These are phyloP conservation scores for Cystofilobasidium macerans DNA, from an alignment of 768 basidiomycete genomes.

Conservation along the genomic window DNA sequence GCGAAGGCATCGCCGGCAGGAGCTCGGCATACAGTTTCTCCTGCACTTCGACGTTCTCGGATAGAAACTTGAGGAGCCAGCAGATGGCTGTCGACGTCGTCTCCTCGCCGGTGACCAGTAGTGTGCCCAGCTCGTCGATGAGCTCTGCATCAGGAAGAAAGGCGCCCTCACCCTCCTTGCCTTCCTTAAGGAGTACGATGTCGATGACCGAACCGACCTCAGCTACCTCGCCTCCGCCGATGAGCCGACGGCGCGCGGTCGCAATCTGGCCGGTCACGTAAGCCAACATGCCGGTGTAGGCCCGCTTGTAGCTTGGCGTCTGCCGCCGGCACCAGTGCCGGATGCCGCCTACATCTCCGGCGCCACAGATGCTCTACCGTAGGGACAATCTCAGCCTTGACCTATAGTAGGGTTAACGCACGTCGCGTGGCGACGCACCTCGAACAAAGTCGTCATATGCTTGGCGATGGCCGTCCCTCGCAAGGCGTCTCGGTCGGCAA, in stretches of 20 bases:
- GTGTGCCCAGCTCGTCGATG: constrained; percentile 10
- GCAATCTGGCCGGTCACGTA: constrained; percentile 8
- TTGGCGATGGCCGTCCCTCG: background rate
- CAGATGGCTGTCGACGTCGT: background rate
- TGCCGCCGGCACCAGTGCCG: background rate
- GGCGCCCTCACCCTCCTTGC: constrained; percentile 5
- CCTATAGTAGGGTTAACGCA: background rate
- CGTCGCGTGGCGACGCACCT: background rate
- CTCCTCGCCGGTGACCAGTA: constrained; percentile 17
- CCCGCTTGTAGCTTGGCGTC: constrained; percentile 2
- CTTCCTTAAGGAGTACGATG: constrained; percentile 9
- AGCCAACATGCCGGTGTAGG: background rate
- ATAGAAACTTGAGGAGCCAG: constrained; percentile 15
- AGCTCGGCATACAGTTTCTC: constrained; percentile 8
- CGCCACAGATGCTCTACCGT: background rate
- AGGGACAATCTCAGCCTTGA: background rate
- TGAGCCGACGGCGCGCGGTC: background rate
- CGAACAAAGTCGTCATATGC: constrained; percentile 8
- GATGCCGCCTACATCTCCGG: background rate
- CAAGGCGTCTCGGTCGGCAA: background rate
- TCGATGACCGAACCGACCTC: constrained; percentile 6
- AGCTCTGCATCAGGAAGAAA: constrained; percentile 9
- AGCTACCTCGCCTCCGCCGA: constrained; percentile 14
- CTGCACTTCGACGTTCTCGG: constrained; percentile 10
- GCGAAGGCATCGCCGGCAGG: background rate